These are phyloP conservation scores for Curvularia hawaiiensis DNA, from an alignment of 2,329 filamentous ascomycete genomes.

Conservation along the genomic window DNA sequence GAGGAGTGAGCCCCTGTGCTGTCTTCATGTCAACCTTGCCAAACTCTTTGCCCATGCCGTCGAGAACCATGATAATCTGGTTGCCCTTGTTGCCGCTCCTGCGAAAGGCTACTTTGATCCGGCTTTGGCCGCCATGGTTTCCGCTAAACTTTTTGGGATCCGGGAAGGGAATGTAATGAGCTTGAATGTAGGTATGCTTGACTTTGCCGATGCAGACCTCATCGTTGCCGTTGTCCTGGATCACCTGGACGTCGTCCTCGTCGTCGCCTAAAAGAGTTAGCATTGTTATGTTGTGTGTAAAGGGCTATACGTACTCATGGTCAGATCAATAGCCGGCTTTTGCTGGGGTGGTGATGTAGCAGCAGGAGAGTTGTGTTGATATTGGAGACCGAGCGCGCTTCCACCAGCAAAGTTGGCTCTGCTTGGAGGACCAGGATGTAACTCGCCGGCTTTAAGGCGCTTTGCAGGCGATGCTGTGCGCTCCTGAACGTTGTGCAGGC, in stretches of 20 bases:
- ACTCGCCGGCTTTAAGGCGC: slow-evolving; percentile 37
- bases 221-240: slow-evolving; percentile 66
- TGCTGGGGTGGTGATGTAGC: slow-evolving; percentile 9
- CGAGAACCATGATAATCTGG: slow-evolving; percentile 76
- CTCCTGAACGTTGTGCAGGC: slow-evolving; percentile 74
- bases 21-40: slow-evolving; percentile 74
- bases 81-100: slow-evolving; percentile 60
- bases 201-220: slow-evolving; percentile 84
- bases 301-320: slow-evolving; percentile 37
- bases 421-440: slow-evolving; percentile 22
- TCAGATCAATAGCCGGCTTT: slow-evolving; percentile 38
- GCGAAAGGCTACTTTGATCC: slow-evolving; percentile 73
- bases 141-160: slow-evolving; percentile 67
- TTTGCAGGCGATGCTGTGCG: slow-evolving; percentile 61
- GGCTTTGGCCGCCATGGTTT: slow-evolving; percentile 64
- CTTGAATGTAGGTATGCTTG: slow-evolving; percentile 69
- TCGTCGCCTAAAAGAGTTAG: slow-evolving; percentile 58
- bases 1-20: slow-evolving; percentile 69
- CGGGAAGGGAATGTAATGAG: slow-evolving; percentile 69
- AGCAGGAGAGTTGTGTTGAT: slow-evolving; percentile 28
- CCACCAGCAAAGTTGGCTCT: slow-evolving; percentile 24
- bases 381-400: slow-evolving; percentile 52
- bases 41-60: slow-evolving; percentile 73
- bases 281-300: not conserved
- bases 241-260: slow-evolving; percentile 64